These are phyloP conservation scores for Hanseniaspora taiwanica DNA, from an alignment of 805 yeast species.

Conservation along the genomic window DNA sequence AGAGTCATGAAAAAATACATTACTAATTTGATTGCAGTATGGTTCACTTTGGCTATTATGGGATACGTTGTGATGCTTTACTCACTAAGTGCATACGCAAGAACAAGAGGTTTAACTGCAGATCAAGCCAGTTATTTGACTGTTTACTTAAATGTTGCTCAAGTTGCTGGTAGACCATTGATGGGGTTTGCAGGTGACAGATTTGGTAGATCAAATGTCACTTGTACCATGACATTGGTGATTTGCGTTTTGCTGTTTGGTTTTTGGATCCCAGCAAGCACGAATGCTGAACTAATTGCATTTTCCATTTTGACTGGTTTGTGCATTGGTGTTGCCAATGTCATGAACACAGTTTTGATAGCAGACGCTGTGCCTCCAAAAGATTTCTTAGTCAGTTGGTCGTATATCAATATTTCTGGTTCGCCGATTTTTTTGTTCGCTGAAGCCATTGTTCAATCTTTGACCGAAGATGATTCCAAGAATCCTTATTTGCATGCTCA, in stretches of 20 bases:
- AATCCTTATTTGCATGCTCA: conserved; percentile 48
- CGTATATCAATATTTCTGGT: conserved; percentile 21
- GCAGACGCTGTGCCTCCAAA: conserved; percentile 28
- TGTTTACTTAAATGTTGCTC: conserved; percentile 34
- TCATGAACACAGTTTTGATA: conserved; percentile 28
- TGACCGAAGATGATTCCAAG: conserved; percentile 20
- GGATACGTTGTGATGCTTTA: conserved; percentile 33
- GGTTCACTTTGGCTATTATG: conserved; percentile 26
- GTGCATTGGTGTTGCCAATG: conserved; percentile 33
- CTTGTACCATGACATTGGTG: conserved; percentile 25
- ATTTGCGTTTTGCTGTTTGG: conserved; percentile 28
- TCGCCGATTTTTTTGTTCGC: conserved; percentile 29
- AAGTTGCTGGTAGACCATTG: conserved; percentile 35
- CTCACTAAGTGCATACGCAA: conserved; percentile 35
- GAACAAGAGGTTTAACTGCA: conserved; percentile 32
- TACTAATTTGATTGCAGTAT: conserved; percentile 23
- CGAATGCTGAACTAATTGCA: conserved; percentile 28
- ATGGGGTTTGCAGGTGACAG: conserved; percentile 34
- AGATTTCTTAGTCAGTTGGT: conserved; percentile 27
- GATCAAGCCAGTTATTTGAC: conserved; percentile 32
- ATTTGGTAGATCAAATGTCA: conserved; percentile 34
- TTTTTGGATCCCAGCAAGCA: conserved; percentile 36
- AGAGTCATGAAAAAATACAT: conserved; percentile 21
- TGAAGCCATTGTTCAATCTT: conserved; percentile 42
- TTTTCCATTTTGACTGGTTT: conserved; percentile 33